These are phyloP conservation scores for Linnemannia exigua DNA, from an alignment of 192 early-diverging fungal species.

Conservation along the genomic window DNA sequence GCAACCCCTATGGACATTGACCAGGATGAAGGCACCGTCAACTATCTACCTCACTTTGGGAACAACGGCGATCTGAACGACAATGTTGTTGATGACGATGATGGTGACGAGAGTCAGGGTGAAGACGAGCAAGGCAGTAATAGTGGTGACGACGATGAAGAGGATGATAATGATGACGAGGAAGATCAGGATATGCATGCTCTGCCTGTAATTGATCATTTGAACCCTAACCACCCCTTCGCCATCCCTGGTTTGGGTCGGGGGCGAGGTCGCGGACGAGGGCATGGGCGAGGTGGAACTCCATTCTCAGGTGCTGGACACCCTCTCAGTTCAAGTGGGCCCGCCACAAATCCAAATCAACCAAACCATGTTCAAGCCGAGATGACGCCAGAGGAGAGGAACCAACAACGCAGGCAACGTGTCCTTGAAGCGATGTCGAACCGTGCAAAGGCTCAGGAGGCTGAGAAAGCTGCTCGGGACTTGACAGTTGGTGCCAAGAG, in stretches of 20 bases:
- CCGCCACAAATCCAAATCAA: not conserved
- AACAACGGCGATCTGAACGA: not conserved
- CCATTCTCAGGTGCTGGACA: slow-evolving; percentile 49
- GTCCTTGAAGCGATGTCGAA: slow-evolving; percentile 52
- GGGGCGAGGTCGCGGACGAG: slow-evolving; percentile 20
- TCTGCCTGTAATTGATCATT: slow-evolving; percentile 20
- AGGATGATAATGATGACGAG: slow-evolving; percentile 6
- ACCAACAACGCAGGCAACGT: slow-evolving; percentile 29
- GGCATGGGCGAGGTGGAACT: slow-evolving; percentile 27
- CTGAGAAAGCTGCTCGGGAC: not conserved
- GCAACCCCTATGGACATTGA: slow-evolving; percentile 2
- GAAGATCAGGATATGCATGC: slow-evolving; percentile 50
- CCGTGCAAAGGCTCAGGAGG: slow-evolving; percentile 12
- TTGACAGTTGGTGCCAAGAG: not conserved
- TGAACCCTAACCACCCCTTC: slow-evolving; percentile 17
- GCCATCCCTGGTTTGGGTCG: slow-evolving; percentile 7
- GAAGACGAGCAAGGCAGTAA: slow-evolving; percentile 3
- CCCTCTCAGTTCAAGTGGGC: slow-evolving; percentile 18
- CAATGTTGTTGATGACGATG: not conserved
- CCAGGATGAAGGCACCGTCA: not conserved
- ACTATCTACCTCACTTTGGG: not conserved
- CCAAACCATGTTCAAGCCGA: not conserved
- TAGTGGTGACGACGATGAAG: not conserved
- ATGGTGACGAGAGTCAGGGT: not conserved
- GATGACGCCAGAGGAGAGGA: not conserved